Base-by-base conservation (phyloP, 164 flowering plant genomes). In the Vitis amurensis region DNA sequence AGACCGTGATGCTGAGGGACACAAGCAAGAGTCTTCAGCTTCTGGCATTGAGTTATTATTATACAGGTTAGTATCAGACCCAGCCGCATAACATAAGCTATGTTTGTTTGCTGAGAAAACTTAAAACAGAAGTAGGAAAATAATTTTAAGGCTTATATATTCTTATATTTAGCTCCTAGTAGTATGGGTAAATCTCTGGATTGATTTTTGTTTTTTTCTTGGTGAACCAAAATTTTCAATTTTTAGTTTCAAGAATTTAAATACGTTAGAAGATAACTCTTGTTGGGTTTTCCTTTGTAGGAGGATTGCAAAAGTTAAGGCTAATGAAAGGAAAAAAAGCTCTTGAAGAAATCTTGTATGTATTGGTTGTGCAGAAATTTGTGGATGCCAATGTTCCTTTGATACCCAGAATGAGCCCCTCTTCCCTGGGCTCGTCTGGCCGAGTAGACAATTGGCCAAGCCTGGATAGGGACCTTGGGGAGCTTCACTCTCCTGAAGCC, bases 281-380 rank as follows among this genome's bases (percentile, higher is more conserved):
- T 23, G 27, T 23, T 23, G 27, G 27, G 27, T 23, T 53, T 56
- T 52, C n/a, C 3, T 16, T 61, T 48, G 52, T 63, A 93, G 98
- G 97, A 89, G 98, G 81, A 94, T 93, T 63, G 98, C 97, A 3
- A 97, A 95, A 80, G 88, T 95, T 12, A 93, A 89, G 78, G 93
- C 91, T 9, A 90, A 81, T 72, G 99, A 93, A 68, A 87, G 98
- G 77, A 86, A 71, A 71, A 71, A 89, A 83, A 82, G 90, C 90
- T 16, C 69, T 95, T 16, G 97, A 93, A 81, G 99, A 93, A 86
- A 95, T 95, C 6, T 71, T 93, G 55, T 95, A 95, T 69, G 84
- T 98, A 11, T 77, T 93, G 73, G 82, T 93, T 69, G 99, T 95
- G 64, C 92, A 91, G 77, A 93, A 87, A 73, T 95, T 95, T 75